Evolutionary conservation across 257 asterid genomes (phyloP).

Genomic region (Forsythia viridissima): DNA sequence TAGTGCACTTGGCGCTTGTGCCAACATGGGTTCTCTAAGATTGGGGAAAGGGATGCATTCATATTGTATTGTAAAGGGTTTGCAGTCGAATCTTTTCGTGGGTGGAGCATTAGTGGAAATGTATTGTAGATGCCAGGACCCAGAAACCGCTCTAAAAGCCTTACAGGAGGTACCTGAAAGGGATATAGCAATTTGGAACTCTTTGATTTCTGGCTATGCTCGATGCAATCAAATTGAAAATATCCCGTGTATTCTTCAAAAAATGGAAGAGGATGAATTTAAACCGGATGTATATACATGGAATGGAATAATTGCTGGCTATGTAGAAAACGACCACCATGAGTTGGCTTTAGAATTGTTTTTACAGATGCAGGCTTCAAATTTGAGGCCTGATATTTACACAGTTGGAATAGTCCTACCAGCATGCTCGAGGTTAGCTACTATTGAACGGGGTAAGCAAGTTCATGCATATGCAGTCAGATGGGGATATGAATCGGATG

Average conservation of each 20-base stretch:
- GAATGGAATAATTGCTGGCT: conserved; percentile 74
- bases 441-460: conserved; percentile 61
- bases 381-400: conserved; percentile 64
- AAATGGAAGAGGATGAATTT: conserved; percentile 66
- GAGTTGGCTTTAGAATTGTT: conserved; percentile 62
- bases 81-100: conserved; percentile 53
- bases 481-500: conserved; percentile 54
- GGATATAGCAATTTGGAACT: conserved; percentile 68
- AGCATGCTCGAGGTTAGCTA: conserved; percentile 64
- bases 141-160: conserved; percentile 59
- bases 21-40: conserved; percentile 39
- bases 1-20: conserved; percentile 60
- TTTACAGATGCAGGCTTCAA: conserved; percentile 53
- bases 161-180: conserved; percentile 45
- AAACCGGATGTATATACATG: conserved; percentile 70
- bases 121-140: conserved; percentile 62
- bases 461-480: conserved; percentile 65
- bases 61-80: conserved; percentile 55
- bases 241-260: conserved; percentile 35
- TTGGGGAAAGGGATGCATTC: conserved; percentile 65
- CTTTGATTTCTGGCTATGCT: conserved; percentile 67
- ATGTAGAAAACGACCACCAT: conserved; percentile 53
- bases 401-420: conserved; percentile 63
- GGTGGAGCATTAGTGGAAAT: conserved; percentile 77
- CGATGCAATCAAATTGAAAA: conserved; percentile 35